A percentile compares a stretch with the other conserved stretches of the same genome.
Conservation (phyloP, 176 grass and related monocot genomes). For the Bonia amplexicaulis region DNA sequence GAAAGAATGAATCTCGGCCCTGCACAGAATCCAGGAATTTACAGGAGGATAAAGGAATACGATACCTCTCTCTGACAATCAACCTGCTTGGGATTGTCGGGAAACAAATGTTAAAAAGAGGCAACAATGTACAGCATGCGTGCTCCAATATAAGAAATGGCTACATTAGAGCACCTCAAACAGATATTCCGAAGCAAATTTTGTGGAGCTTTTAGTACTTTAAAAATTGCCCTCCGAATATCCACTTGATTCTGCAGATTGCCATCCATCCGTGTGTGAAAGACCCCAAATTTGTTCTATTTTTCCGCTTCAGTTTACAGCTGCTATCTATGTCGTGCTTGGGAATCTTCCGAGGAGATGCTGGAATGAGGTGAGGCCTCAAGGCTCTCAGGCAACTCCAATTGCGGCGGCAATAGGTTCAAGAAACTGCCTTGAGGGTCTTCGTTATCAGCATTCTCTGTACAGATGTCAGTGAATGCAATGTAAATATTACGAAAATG, state of each 20-base stretch:
- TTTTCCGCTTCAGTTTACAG: neutral
- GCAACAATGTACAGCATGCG: constrained; percentile 29
- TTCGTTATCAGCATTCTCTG: constrained; percentile 31
- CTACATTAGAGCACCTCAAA: neutral
- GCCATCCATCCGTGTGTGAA: neutral
- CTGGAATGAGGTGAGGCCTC: constrained; percentile 56
- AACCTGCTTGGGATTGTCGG: neutral
- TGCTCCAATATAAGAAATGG: neutral
- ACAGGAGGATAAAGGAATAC: constrained; percentile 28
- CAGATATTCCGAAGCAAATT: neutral
- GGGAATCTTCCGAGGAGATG: constrained; percentile 50
- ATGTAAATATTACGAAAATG: constrained; percentile 14
- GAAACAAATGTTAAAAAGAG: neutral
- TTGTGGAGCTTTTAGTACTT: neutral
- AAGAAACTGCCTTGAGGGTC: constrained; percentile 42
- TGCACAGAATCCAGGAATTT: constrained; percentile 13
- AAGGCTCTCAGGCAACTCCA: constrained; percentile 51
- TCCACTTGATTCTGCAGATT: constrained; percentile 9
- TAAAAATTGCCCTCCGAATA: neutral
- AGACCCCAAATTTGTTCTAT: neutral
- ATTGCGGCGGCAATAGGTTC: constrained; percentile 42
- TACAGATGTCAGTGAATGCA: constrained; percentile 1
- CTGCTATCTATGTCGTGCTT: constrained; percentile 34
- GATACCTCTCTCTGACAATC: neutral
- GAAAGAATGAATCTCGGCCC: constrained; percentile 14